Percentiles rank a stretch among this genome's conserved stretches.
These are phyloP conservation scores for Globisporangium middletonii DNA, from an alignment of 352 stramenopile species.

Conservation along the genomic window DNA sequence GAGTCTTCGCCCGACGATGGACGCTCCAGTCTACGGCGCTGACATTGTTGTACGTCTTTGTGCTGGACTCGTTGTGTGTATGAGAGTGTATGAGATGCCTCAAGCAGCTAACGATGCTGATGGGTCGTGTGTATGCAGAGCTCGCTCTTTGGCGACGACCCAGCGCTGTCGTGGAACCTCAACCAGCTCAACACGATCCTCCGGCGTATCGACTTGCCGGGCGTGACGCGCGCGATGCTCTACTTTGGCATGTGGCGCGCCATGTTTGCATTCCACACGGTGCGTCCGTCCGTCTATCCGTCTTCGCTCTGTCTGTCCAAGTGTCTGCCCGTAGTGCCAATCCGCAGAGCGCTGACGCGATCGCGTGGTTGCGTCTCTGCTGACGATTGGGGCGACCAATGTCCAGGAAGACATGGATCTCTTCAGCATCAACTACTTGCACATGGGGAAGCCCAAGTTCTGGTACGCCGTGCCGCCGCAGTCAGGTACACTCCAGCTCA, in stretches of 20 bases:
- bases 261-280: conserved; percentile 92
- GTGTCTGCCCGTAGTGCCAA: too few species aligned
- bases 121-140: conserved; percentile 20
- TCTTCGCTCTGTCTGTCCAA: background rate
- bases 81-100: background rate
- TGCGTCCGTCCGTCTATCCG: conserved; percentile 11
- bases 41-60: conserved; percentile 74
- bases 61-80: background rate
- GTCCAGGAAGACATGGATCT: conserved; percentile 91
- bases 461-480: conserved; percentile 89
- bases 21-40: conserved; percentile 86
- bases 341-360: too few species aligned
- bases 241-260: conserved; percentile 94
- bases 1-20: conserved; percentile 75
- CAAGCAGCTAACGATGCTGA: background rate
- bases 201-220: conserved; percentile 68
- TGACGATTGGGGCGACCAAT: background rate
- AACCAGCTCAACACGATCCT: conserved; percentile 87
- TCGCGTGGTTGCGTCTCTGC: background rate
- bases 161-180: conserved; percentile 81
- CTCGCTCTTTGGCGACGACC: conserved; percentile 76
- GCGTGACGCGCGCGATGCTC: conserved; percentile 89
- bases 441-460: conserved; percentile 90
- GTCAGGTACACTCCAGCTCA: conserved; percentile 24
- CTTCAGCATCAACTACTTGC: conserved; percentile 93